phyloP scores from a whole-genome alignment of 2,329 filamentous ascomycete species.

The Pseudogymnoascus sp. region DNA sequence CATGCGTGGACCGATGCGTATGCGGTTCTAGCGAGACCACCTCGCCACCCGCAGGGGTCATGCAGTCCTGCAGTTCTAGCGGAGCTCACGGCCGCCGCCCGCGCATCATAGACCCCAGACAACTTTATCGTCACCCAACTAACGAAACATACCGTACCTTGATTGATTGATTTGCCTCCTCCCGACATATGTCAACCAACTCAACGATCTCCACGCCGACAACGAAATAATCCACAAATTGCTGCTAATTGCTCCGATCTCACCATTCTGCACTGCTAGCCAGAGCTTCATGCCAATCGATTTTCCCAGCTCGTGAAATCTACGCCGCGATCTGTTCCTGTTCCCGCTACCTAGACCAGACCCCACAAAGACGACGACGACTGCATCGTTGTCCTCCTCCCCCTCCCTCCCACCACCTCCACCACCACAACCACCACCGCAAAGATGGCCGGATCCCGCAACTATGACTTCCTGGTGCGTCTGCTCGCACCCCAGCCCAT shows the following conservation, averaged over 20 bases:
- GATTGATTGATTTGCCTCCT: constrained; percentile 4
- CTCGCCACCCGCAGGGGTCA: constrained; percentile 1
- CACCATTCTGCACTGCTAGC: not conserved
- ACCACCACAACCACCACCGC: not conserved
- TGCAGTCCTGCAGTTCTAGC: not conserved
- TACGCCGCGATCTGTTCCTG: constrained; percentile 2
- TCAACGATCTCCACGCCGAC: not conserved
- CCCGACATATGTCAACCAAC: no score
- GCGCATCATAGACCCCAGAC: constrained; percentile 4
- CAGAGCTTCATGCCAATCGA: not conserved
- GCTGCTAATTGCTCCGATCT: not conserved
- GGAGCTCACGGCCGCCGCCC: not conserved
- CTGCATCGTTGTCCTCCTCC: not conserved
- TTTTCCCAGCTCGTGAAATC: not conserved
- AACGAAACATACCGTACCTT: constrained; percentile 4
- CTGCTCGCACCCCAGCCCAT: constrained; percentile 11
- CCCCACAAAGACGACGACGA: constrained; percentile 4
- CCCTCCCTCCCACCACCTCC: not conserved
- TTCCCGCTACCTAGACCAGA: constrained; percentile 5
- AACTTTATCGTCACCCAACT: constrained; percentile 5
- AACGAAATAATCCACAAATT: not conserved
- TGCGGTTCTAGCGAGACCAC: not conserved
- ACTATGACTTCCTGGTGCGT: constrained; percentile 97
- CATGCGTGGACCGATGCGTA: not conserved
- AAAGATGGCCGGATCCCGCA: constrained; percentile 88